phyloP scores from a whole-genome alignment of 805 yeast genomes.

The Wickerhamiella nectarea region DNA sequence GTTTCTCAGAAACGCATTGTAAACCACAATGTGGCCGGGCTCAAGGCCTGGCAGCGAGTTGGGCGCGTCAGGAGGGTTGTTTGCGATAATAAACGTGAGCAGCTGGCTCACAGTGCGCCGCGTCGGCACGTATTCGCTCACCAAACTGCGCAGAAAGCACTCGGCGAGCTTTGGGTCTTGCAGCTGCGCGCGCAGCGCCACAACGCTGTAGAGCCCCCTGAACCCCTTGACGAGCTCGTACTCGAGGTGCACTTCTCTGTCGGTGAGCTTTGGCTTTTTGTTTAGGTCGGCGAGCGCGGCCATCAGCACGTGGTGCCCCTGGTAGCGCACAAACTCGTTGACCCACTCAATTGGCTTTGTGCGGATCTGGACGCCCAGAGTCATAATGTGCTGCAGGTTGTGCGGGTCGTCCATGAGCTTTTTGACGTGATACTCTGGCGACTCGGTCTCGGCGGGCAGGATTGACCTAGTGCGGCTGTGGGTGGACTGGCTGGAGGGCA shows the following conservation, averaged over 20 bases:
- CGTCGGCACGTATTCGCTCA: conserved; percentile 63
- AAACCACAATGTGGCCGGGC: conserved; percentile 42
- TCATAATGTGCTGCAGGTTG: conserved; percentile 56
- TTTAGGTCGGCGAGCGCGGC: conserved; percentile 47
- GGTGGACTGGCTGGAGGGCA: conserved; percentile 15
- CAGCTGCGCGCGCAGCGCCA: conserved; percentile 45
- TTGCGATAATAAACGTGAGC: conserved; percentile 41
- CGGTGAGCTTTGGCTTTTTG: conserved; percentile 23
- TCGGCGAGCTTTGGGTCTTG: conserved; percentile 34
- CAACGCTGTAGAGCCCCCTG: conserved; percentile 54
- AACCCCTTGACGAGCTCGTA: conserved; percentile 64
- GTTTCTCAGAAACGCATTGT: conserved; percentile 34
- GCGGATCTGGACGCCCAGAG: conserved; percentile 80
- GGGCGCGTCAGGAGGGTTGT: conserved; percentile 20
- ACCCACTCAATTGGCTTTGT: conserved; percentile 87
- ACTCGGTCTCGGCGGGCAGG: conserved; percentile 20
- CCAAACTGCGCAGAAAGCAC: conserved; percentile 56
- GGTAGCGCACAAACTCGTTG: conserved; percentile 53
- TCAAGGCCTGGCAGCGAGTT: background rate
- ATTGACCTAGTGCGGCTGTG: conserved; percentile 18
- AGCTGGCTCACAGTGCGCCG: conserved; percentile 71
- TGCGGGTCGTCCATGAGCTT: conserved; percentile 57
- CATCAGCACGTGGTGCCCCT: conserved; percentile 70
- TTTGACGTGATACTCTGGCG: conserved; percentile 68
- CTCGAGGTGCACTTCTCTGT: conserved; percentile 52